Evolutionary conservation across 768 basidiomycete species (phyloP), one percentile per base, ranked within the genome.

Genomic region (Boletus pseudopeckii): DNA sequence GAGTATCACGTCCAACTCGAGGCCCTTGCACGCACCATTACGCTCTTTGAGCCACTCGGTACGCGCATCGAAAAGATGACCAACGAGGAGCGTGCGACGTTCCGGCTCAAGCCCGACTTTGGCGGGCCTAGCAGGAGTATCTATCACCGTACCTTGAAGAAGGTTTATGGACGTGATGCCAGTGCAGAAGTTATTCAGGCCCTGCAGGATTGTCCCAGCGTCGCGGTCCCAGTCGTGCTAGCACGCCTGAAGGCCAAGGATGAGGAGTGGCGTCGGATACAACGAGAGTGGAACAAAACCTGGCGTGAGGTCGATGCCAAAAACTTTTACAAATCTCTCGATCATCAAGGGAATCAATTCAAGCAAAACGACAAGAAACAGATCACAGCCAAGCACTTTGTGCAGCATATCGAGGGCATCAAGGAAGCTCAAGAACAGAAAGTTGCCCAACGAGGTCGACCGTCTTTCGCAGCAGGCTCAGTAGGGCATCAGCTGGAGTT

Each of bases 321-420:
- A 74, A 98, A 98, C 75, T 98, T 95, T 68, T 96, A 97, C 84
- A 98, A 96, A 74, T 88, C 89, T 30, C 84, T 98, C 46, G 97
- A 99, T 68, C 92, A 97, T 65, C 95, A 97, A 69, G 95, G 93
- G 17, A 90, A 91, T 69, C 84, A 80, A 54, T 97, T 96, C 84
- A 98, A 98, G 75, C 79, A 80, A 53, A 95, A 92, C 70, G 97
- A 99, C 78, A 98, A 98, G 82, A 92, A 92, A 72, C 81, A 79
- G 54, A 88, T 94, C 65, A 92, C 88, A 7, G 79, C 89, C 40
- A 94, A 92, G 67, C 74, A 85, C 58, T 90, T 96, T 64, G 84
- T 92, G 30, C 77, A 74, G 30, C 88, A 95, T 51, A 87, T 95
- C 62, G 92, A 94, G 68, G 61, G 70, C 48, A 73, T 84, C 57